Evolutionary conservation across 345 rosid genomes (phyloP).

Genomic region (Citrus reticulata): DNA sequence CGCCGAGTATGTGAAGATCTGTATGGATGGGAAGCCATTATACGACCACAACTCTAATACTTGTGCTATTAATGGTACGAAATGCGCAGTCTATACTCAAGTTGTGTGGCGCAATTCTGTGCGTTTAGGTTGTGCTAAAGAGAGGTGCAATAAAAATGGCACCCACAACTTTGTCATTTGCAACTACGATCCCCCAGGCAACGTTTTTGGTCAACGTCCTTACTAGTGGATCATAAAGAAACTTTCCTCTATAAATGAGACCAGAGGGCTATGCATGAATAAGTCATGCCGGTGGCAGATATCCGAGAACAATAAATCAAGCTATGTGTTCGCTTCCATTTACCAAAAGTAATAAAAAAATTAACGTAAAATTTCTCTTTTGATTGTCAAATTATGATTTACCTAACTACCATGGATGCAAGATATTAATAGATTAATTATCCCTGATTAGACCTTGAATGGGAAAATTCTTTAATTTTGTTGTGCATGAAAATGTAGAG

Average conservation of each 20-base stretch:
- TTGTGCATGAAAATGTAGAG: too few species aligned
- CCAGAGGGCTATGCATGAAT: not conserved
- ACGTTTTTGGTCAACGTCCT: conserved; percentile 39
- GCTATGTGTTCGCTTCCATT: too few species aligned
- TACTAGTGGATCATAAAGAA: not conserved
- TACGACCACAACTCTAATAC: conserved; percentile 47
- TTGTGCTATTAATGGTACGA: conserved; percentile 28
- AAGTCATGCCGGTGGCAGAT: not conserved
- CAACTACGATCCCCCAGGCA: conserved; percentile 64
- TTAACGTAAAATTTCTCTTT: too few species aligned
- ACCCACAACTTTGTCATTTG: conserved; percentile 32
- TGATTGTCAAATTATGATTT: too few species aligned
- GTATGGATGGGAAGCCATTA: conserved; percentile 46
- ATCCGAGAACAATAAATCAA: not conserved
- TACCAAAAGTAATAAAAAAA: too few species aligned
- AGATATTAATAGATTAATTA: too few species aligned
- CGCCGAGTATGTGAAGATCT: conserved; percentile 42
- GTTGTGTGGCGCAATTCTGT: conserved; percentile 62
- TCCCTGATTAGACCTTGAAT: too few species aligned
- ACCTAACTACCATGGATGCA: too few species aligned
- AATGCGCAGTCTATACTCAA: conserved; percentile 68
- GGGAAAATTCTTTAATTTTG: too few species aligned
- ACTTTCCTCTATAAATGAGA: not conserved
- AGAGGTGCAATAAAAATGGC: conserved; percentile 40
- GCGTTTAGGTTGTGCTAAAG: conserved; percentile 62